Conservation (phyloP, 2,329 filamentous ascomycete genomes). For the Coniella lustricola region DNA sequence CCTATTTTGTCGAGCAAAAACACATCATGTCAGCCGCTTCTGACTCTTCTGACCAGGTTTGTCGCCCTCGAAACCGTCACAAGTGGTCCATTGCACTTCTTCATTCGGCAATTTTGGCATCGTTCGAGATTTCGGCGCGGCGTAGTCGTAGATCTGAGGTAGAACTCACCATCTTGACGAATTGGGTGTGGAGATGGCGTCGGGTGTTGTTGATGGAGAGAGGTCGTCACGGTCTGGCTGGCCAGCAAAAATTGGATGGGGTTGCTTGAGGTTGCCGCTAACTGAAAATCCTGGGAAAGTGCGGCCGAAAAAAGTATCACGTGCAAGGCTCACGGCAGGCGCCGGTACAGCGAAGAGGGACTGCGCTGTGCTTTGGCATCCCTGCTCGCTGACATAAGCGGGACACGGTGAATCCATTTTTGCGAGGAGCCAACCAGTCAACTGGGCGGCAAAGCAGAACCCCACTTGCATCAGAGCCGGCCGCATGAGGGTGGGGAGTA, state of each 20-base stretch:
- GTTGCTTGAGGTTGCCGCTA: neutral
- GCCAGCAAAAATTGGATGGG: conserved; percentile 1
- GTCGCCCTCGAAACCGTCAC: neutral
- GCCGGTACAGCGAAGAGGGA: neutral
- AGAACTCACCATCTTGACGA: conserved; percentile 17
- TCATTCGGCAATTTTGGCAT: conserved; percentile 2
- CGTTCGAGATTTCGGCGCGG: neutral
- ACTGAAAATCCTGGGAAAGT: conserved; percentile 5
- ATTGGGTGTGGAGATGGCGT: conserved; percentile 16
- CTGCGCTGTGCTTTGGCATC: neutral
- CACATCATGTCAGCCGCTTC: conserved; percentile 9
- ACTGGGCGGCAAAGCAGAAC: neutral
- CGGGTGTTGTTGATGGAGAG: conserved; percentile 14
- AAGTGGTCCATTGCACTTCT: conserved; percentile 5
- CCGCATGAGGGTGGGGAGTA: conserved; percentile 10
- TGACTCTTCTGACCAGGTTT: conserved; percentile 3
- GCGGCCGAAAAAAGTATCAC: conserved; percentile 1
- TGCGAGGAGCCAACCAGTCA: conserved; percentile 12
- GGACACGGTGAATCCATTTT: conserved; percentile 13
- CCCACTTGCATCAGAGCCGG: conserved; percentile 7
- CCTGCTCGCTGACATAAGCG: neutral
- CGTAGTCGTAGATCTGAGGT: conserved; percentile 10
- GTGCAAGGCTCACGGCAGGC: neutral
- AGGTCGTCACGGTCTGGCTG: conserved; percentile 8
- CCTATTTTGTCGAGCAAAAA: conserved; percentile 42